phyloP scores from a whole-genome alignment of 768 basidiomycete genomes.

The Candolleomyces efflorescens region DNA sequence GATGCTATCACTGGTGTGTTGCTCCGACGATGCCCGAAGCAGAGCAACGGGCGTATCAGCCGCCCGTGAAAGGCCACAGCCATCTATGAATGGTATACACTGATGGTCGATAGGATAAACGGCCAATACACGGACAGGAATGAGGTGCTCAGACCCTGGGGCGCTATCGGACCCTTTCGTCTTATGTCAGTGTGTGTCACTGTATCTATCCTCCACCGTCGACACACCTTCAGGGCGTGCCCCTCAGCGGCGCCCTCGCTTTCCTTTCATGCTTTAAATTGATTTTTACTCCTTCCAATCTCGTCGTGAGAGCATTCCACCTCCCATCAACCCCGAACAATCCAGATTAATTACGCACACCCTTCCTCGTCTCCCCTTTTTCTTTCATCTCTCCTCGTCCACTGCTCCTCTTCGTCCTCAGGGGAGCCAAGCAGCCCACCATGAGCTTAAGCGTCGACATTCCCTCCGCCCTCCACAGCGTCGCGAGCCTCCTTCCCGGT shows the following conservation, averaged over 20 bases:
- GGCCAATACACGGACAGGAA: not conserved
- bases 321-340: constrained; percentile 8
- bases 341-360: constrained; percentile 2
- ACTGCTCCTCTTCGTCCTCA: not conserved
- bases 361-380: not conserved
- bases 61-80: not conserved
- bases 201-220: not conserved
- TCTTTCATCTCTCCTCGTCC: not conserved
- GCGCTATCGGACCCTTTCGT: not conserved
- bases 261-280: not conserved
- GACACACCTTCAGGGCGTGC: not conserved
- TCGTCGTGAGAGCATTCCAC: constrained; percentile 6
- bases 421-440: not conserved
- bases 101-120: no score
- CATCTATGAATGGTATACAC: no score
- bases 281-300: not conserved
- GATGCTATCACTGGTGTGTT: not conserved
- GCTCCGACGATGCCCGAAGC: not conserved
- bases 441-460: no score
- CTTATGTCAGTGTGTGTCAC: not conserved
- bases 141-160: not conserved
- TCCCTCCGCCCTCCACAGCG: not conserved
- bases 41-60: not conserved
- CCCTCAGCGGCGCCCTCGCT: not conserved
- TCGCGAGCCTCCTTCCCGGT: not conserved